Percentiles rank a stretch among this genome's conserved stretches.
Evolutionary conservation across 2,329 filamentous ascomycete species (phyloP).

Genomic region (Trichoderma guizhouense): DNA sequence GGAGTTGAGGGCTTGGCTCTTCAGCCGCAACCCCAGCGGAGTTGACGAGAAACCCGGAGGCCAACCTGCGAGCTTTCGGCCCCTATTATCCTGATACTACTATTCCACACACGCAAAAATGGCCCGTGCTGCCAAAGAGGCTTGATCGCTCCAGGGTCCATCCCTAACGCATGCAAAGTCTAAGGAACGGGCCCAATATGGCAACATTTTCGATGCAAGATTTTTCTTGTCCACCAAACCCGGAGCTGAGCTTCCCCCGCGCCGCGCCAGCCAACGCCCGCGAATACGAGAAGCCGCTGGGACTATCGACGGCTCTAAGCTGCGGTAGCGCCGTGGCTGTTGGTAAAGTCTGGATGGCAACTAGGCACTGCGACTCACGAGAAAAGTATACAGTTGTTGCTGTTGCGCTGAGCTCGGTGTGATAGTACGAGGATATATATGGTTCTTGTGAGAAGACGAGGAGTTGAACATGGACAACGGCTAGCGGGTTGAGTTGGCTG

Average conservation of each 20-base stretch:
- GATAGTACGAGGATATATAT: neutral
- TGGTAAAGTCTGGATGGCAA: neutral
- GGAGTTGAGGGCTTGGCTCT: neutral
- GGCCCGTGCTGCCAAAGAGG: neutral
- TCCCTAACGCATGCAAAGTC: conserved; percentile 1
- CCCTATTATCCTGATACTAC: neutral
- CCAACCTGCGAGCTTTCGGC: neutral
- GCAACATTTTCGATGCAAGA: neutral
- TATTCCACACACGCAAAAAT: neutral
- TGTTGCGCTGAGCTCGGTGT: neutral
- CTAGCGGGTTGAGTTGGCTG: neutral
- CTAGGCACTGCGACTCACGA: neutral
- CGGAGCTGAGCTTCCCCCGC: neutral
- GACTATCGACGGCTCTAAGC: conserved; percentile 5
- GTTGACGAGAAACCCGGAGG: neutral
- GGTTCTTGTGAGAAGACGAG: neutral
- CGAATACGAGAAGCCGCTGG: conserved; percentile 12
- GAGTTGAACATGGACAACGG: neutral
- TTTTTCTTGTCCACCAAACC: neutral
- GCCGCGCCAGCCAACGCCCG: conserved; percentile 3
- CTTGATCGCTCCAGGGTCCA: conserved; percentile 13
- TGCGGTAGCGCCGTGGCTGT: neutral
- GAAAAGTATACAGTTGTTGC: neutral
- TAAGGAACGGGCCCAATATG: neutral
- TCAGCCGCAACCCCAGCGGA: neutral